Base-by-base conservation (phyloP, 768 basidiomycete species). In the Mycena rebaudengoi region DNA sequence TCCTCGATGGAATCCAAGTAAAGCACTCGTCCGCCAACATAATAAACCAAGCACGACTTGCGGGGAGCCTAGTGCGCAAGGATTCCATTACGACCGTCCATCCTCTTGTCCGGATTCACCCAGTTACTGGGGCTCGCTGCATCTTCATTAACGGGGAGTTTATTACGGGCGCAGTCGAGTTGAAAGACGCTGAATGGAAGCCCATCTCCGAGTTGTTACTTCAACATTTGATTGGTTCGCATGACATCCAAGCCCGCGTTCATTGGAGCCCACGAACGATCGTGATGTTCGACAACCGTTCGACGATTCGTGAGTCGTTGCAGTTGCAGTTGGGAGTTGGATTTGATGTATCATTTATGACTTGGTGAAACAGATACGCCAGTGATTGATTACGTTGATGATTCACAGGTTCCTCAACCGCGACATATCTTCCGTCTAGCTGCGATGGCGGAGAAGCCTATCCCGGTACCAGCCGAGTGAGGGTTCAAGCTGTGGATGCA, bases 81-180 rank as follows among this genome's bases (percentile, higher is more conserved):
- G 75, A 72, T 32, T 70, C 73, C 12, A 65, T 75, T 12, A 67
- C 69, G 41, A 67, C 60, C 32, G 62, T 73, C 14, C 75, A 76
- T 52, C 75, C 74, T 1, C 64, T 76, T n/a, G 64, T 76, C 16
- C 72, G 73, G n/a, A 70, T 76, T 4, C 75, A 76, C 44, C 73
- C 75, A 14, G 69, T 76, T 5, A 76, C 75, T 1, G 62, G 63
- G 2, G 71, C 68, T 32, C 69, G 64, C 35, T 72, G 69, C 49
- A 37, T 75, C 14, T 74, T 74, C 57, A 64, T 75, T 25, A 76
- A 76, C 58, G 72, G 70, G 0, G 75, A 72, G 35, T 76, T 74
- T 32, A 74, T 72, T 41, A 71, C 68, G 21, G 53, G 65, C 5
- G 67, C 74, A 10, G 65, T 71, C 4, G 73, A 70, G 16, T 59